These are phyloP conservation scores for Nectriaceae sp. DNA, from an alignment of 2,329 filamentous ascomycete genomes.

Conservation along the genomic window DNA sequence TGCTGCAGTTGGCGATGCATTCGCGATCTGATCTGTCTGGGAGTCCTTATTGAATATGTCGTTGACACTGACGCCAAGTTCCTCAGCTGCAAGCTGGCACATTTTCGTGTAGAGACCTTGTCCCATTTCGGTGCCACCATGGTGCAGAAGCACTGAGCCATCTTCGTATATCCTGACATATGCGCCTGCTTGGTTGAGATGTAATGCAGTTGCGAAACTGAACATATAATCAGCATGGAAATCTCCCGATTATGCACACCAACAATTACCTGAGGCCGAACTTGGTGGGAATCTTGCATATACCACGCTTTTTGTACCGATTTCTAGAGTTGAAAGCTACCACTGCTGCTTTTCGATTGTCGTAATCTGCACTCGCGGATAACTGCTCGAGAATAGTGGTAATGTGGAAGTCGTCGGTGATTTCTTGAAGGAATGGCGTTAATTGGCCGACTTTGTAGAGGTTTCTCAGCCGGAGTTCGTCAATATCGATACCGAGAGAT, in stretches of 20 bases:
- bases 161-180: constrained; percentile 93
- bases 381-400: too few species aligned
- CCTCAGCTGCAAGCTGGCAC: constrained; percentile 86
- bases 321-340: constrained; percentile 76
- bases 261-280: constrained; percentile 72
- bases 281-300: constrained; percentile 81
- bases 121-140: constrained; percentile 92
- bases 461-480: too few species aligned
- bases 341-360: too few species aligned
- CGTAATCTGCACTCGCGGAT: too few species aligned
- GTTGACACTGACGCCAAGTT: constrained; percentile 71
- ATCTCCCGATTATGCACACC: fast-evolving
- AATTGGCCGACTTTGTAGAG: too few species aligned
- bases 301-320: constrained; percentile 87
- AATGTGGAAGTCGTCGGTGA: too few species aligned
- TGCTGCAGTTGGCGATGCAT: constrained; percentile 83
- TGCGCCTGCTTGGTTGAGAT: constrained; percentile 87
- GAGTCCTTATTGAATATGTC: constrained; percentile 85
- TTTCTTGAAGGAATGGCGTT: too few species aligned
- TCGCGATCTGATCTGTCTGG: constrained; percentile 86
- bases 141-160: constrained; percentile 81
- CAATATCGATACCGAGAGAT: too few species aligned
- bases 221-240: neutral
- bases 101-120: constrained; percentile 94
- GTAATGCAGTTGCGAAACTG: constrained; percentile 73